Conservation (phyloP, 2,329 filamentous ascomycete species). For the Penicillium rolfsii region DNA sequence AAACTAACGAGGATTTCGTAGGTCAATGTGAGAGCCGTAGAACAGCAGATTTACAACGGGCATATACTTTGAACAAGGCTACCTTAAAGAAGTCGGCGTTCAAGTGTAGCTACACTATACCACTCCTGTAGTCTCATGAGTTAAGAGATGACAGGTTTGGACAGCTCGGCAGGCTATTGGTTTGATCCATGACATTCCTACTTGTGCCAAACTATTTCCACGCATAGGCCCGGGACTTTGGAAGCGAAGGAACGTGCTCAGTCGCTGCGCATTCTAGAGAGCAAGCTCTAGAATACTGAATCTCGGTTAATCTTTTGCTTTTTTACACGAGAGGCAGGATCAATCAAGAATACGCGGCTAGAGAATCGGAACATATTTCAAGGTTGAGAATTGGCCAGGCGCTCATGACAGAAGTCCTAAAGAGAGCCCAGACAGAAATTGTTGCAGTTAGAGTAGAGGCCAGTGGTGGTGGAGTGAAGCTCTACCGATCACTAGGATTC, state of each 20-base stretch:
- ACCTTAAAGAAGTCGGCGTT: too few species aligned
- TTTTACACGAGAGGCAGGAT: too few species aligned
- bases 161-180: constrained; percentile 95
- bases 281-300: background rate
- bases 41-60: too few species aligned
- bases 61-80: too few species aligned
- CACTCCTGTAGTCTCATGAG: too few species aligned
- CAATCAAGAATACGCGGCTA: too few species aligned
- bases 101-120: too few species aligned
- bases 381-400: background rate
- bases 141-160: constrained; percentile 69
- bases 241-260: constrained; percentile 64
- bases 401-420: background rate
- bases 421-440: background rate
- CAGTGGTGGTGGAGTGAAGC: constrained; percentile 13
- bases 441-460: constrained; percentile 6
- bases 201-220: constrained; percentile 68
- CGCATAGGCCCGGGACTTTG: constrained; percentile 77
- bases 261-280: constrained; percentile 51
- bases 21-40: too few species aligned
- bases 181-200: constrained; percentile 80
- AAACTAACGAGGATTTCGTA: too few species aligned
- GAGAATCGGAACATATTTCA: background rate
- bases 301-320: too few species aligned
- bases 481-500: constrained; percentile 12